These are phyloP conservation scores for Omphalotus guepiniiformis DNA, from an alignment of 768 basidiomycete genomes.

Conservation along the genomic window DNA sequence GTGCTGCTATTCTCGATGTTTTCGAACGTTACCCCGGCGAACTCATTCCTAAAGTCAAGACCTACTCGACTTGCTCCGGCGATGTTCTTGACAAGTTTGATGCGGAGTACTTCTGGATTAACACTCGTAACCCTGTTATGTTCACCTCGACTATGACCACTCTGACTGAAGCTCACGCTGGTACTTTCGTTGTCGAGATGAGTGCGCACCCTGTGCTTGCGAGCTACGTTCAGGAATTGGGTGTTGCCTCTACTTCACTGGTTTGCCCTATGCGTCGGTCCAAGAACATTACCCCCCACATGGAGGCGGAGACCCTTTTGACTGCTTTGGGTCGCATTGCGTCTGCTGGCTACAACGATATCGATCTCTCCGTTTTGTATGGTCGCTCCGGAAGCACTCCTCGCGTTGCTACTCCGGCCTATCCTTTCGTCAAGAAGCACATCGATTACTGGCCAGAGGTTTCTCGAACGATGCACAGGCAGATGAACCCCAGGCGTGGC, in stretches of 20 bases:
- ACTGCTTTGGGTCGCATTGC: slow-evolving; percentile 24
- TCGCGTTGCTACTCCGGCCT: no score
- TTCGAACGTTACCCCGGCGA: slow-evolving; percentile 29
- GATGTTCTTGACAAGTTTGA: slow-evolving; percentile 20
- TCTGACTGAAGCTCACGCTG: slow-evolving; percentile 15
- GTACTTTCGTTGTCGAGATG: slow-evolving; percentile 32
- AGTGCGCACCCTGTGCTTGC: slow-evolving; percentile 35
- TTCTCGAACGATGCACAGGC: no score
- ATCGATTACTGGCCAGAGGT: no score
- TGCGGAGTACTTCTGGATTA: slow-evolving; percentile 38
- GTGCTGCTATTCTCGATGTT: slow-evolving; percentile 21
- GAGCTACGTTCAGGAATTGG: slow-evolving; percentile 25
- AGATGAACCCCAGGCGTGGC: no score
- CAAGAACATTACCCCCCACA: slow-evolving; percentile 12
- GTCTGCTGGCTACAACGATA: slow-evolving; percentile 22
- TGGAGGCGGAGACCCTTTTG: slow-evolving; percentile 23
- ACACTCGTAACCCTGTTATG: slow-evolving; percentile 30
- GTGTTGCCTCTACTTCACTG: slow-evolving; percentile 8
- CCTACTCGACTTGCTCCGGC: slow-evolving; percentile 36
- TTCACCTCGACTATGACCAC: slow-evolving; percentile 30
- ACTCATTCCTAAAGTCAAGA: slow-evolving; percentile 21
- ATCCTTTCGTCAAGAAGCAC: no score
- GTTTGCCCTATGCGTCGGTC: slow-evolving; percentile 25
- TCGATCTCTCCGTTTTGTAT: slow-evolving; percentile 30
- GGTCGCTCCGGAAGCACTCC: no score